phyloP scores from a whole-genome alignment of 2,329 filamentous ascomycete genomes.

The Hypomyces perniciosus region DNA sequence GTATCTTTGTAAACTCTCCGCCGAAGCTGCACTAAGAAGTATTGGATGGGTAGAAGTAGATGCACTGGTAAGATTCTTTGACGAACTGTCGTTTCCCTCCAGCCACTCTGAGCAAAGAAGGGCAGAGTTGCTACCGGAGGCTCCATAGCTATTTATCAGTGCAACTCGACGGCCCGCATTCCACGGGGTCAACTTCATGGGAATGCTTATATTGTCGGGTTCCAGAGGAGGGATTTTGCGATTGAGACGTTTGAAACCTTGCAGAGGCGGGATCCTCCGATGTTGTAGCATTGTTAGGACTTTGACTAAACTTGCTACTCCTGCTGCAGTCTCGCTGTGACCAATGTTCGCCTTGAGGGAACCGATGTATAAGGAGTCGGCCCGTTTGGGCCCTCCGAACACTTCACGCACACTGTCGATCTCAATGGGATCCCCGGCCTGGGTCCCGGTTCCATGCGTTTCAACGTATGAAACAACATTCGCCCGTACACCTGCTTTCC shows the following conservation, averaged over 20 bases:
- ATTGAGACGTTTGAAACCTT: conserved; percentile 22
- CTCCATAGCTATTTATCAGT: conserved; percentile 32
- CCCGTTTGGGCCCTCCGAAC: conserved; percentile 10
- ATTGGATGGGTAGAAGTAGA: conserved; percentile 5
- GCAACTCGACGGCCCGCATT: conserved; percentile 17
- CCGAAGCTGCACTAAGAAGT: conserved; percentile 14
- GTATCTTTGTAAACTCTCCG: conserved; percentile 10
- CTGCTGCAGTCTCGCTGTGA: conserved; percentile 23
- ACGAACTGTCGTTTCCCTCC: background rate
- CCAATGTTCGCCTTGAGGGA: conserved; percentile 29
- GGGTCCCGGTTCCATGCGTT: conserved; percentile 43
- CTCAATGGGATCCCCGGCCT: conserved; percentile 42
- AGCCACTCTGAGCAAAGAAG: conserved; percentile 14
- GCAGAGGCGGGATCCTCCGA: conserved; percentile 19
- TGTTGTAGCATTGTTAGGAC: conserved; percentile 27
- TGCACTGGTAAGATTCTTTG: background rate
- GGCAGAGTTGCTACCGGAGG: conserved; percentile 29
- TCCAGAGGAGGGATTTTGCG: conserved; percentile 20
- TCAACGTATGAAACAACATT: conserved; percentile 30
- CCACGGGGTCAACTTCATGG: conserved; percentile 15
- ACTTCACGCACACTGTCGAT: conserved; percentile 13
- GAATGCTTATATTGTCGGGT: conserved; percentile 13
- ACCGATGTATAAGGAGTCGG: conserved; percentile 17
- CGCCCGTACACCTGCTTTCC: conserved; percentile 17
- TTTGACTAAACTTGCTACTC: conserved; percentile 27